Conservation (phyloP, 1,284 basidiomycete genomes). For the Malassezia equina region DNA sequence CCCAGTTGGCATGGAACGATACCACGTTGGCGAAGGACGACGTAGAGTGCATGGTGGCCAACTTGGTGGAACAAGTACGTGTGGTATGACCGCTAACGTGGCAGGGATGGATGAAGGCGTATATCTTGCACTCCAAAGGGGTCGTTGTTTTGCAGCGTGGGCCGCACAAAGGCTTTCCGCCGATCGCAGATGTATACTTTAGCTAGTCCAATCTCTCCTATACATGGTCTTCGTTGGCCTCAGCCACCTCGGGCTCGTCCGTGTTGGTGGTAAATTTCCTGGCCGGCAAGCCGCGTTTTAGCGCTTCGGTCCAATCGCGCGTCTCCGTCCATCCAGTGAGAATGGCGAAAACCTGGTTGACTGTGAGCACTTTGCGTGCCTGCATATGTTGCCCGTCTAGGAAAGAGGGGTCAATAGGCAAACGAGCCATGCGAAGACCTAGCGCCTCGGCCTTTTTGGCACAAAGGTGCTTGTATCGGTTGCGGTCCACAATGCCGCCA, state of each 20-base stretch:
- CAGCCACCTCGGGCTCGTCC: not conserved
- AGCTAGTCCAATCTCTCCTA: not conserved
- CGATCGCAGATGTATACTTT: conserved; percentile 26
- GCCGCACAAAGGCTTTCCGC: conserved; percentile 45
- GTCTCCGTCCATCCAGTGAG: conserved; percentile 66
- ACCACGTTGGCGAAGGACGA: conserved; percentile 43
- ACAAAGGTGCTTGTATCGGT: conserved; percentile 83
- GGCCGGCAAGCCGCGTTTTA: conserved; percentile 75
- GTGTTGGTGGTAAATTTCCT: conserved; percentile 59
- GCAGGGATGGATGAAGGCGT: conserved; percentile 49
- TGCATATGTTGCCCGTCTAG: conserved; percentile 51
- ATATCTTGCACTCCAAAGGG: conserved; percentile 48
- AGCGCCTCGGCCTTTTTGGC: conserved; percentile 69
- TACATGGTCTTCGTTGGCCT: not conserved
- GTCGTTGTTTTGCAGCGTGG: conserved; percentile 49
- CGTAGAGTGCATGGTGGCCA: conserved; percentile 48
- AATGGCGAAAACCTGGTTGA: conserved; percentile 91
- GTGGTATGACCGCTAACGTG: not conserved
- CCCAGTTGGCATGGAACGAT: conserved; percentile 45
- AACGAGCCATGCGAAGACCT: conserved; percentile 69
- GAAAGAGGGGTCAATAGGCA: conserved; percentile 60
- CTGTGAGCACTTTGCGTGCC: conserved; percentile 88
- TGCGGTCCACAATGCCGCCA: conserved; percentile 90
- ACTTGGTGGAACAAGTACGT: conserved; percentile 48
- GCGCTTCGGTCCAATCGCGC: conserved; percentile 41